A percentile compares a stretch with the other conserved stretches of the same genome.
Conservation (phyloP, 1,284 basidiomycete species). For the Cutaneotrichosporon sp. region DNA sequence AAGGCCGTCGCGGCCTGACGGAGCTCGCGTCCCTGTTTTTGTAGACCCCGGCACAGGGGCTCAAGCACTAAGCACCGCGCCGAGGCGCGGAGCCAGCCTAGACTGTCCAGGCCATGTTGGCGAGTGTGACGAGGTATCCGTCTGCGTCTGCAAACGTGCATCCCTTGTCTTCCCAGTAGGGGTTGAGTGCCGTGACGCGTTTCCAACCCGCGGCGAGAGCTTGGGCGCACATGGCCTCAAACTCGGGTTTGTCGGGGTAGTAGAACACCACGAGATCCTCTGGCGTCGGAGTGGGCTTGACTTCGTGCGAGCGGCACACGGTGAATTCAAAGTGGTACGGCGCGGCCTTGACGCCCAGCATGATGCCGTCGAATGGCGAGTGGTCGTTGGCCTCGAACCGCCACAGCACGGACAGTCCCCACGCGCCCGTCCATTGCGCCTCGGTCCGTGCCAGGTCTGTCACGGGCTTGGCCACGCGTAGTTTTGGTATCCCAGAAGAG, state of each 20-base stretch:
- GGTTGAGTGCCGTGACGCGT: conserved; percentile 2
- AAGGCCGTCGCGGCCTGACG: no score
- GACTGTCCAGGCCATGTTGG: background rate
- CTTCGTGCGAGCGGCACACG: background rate
- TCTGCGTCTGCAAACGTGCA: conserved; percentile 8
- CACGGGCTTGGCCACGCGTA: conserved; percentile 12
- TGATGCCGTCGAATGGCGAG: conserved; percentile 8
- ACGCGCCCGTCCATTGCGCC: conserved; percentile 1
- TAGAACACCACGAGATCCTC: conserved; percentile 16
- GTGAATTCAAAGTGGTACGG: conserved; percentile 14
- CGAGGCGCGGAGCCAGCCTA: background rate
- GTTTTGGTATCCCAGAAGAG: background rate
- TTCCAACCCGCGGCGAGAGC: background rate
- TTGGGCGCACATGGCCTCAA: background rate
- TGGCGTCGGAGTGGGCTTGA: conserved; percentile 1
- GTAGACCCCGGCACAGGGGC: no score
- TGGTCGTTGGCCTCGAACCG: conserved; percentile 1
- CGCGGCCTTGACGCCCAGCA: conserved; percentile 6
- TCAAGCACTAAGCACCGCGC: background rate
- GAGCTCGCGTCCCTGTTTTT: no score
- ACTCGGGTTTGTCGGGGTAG: conserved; percentile 3
- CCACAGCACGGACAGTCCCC: background rate
- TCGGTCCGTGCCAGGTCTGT: conserved; percentile 1
- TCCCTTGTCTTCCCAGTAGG: conserved; percentile 12
- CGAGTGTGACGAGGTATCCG: conserved; percentile 13